These are phyloP conservation scores for Pholiota molesta DNA, from an alignment of 768 basidiomycete genomes.

Conservation along the genomic window DNA sequence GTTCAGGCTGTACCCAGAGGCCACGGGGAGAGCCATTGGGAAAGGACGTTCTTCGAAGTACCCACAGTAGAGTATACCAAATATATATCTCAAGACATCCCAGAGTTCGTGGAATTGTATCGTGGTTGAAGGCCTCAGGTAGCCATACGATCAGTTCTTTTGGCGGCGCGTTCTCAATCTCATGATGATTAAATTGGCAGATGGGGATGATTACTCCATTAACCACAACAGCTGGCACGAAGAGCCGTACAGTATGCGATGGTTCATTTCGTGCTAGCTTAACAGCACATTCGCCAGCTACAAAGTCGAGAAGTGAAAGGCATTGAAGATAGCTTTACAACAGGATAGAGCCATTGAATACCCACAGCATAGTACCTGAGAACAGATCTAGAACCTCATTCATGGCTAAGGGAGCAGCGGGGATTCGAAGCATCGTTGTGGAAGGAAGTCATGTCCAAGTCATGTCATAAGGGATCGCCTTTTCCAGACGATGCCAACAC, in stretches of 20 bases:
- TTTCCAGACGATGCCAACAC: not conserved
- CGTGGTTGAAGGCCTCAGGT: not conserved
- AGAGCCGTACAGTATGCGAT: not conserved
- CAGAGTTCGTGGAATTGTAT: not conserved
- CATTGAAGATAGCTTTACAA: not conserved
- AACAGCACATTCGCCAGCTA: not conserved
- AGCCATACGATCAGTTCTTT: not conserved
- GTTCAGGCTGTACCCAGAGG: not conserved
- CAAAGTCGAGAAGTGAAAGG: not conserved
- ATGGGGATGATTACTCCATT: constrained; percentile 1
- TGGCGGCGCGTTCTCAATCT: constrained; percentile 1
- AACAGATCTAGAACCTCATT: not conserved
- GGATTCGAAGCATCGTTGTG: not conserved
- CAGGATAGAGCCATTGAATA: not conserved
- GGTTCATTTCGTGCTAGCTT: not conserved
- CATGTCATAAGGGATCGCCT: not conserved
- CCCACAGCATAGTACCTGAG: not conserved
- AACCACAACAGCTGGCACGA: not conserved
- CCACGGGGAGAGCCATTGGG: not conserved
- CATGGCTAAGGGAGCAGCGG: not conserved
- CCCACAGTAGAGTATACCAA: not conserved
- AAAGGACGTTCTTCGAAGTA: not conserved
- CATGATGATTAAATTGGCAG: not conserved
- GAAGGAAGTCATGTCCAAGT: not conserved
- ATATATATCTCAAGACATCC: not conserved